Evolutionary conservation across 2,329 filamentous ascomycete genomes (phyloP).

Genomic region (Hirsutella minnesotensis): DNA sequence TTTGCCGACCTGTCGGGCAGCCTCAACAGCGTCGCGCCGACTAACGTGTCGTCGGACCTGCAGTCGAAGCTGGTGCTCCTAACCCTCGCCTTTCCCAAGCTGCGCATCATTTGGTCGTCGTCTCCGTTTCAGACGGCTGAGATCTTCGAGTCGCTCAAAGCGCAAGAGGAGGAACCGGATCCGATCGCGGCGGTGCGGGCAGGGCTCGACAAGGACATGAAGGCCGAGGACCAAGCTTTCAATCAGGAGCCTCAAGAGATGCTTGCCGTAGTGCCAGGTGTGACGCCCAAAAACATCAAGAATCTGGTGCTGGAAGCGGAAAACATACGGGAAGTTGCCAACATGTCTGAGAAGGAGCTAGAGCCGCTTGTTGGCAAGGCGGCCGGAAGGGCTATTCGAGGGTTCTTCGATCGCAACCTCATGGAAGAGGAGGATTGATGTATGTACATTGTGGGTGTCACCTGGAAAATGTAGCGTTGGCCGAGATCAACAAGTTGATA

Average conservation of each 20-base stretch:
- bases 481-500: too few relatives aligned
- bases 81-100: conserved; percentile 78
- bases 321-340: conserved; percentile 72
- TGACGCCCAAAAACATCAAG: conserved; percentile 67
- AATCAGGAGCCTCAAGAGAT: conserved; percentile 85
- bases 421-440: conserved; percentile 35
- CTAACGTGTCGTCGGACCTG: conserved; percentile 54
- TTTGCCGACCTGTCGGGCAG: conserved; percentile 56
- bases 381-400: conserved; percentile 57
- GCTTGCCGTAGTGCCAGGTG: conserved; percentile 71
- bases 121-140: conserved; percentile 93
- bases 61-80: conserved; percentile 88
- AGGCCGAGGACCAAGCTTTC: conserved; percentile 58
- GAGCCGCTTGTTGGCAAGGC: conserved; percentile 65
- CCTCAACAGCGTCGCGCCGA: conserved; percentile 49
- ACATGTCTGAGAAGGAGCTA: conserved; percentile 67
- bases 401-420: conserved; percentile 65
- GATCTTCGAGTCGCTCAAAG: conserved; percentile 90
- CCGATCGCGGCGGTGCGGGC: conserved; percentile 75
- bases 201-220: conserved; percentile 49
- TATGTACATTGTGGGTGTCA: neutral
- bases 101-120: conserved; percentile 88
- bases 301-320: conserved; percentile 60
- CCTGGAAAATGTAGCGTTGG: too few relatives aligned
- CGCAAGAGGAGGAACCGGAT: conserved; percentile 80